Base-by-base conservation (phyloP, 129 eudicot species). In the Ambrosia trifida region DNA sequence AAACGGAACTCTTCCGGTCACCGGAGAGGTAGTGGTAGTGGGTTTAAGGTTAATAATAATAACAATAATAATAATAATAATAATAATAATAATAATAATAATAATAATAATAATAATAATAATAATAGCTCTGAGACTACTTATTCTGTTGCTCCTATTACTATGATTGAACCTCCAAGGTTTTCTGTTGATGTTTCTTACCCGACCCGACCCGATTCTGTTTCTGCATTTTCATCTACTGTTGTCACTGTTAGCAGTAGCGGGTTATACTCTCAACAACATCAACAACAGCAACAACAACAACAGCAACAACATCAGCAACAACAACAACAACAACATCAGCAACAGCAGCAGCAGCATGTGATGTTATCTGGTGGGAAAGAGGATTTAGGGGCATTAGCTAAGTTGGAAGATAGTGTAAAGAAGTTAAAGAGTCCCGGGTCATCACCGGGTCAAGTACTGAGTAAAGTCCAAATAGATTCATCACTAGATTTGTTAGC, bases 351-450 rank as follows among this genome's bases (percentile, higher is more conserved):
- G 7, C 85, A 73, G 9, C 81, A 78, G 56, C 87, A 78, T 61
- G 73, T 81, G 85, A 72, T 81, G 80, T 67, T 87, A 63, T 91
- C 90, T 8, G 99, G 99, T 17, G 97, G 97, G 18, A 87, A 79
- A 64, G 91, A 95, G 54, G 99, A 90, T 83, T 88, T 95, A 67
- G 96, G 95, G 4, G 91, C 97, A 24, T 72, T 88, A 30, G 98
- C 97, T 3, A 85, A 83, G 93, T 65, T 95, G 33, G 99, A 95
- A 78, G 97, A 95, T 58, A 95, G 99, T 80, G 95, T 95, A 17
- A 95, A 90, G 78, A 85, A 86, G 77, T 70, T 95, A 2, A 95
- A 90, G 71, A 87, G 94, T 36, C 97, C 97, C 2, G 86, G 86
- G 77, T 54, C 96, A 3, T 86, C 91, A 3, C 91, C 96, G 36